Base-by-base conservation (phyloP, 192 early-diverging fungal species). In the Backusella liffmaniae region DNA sequence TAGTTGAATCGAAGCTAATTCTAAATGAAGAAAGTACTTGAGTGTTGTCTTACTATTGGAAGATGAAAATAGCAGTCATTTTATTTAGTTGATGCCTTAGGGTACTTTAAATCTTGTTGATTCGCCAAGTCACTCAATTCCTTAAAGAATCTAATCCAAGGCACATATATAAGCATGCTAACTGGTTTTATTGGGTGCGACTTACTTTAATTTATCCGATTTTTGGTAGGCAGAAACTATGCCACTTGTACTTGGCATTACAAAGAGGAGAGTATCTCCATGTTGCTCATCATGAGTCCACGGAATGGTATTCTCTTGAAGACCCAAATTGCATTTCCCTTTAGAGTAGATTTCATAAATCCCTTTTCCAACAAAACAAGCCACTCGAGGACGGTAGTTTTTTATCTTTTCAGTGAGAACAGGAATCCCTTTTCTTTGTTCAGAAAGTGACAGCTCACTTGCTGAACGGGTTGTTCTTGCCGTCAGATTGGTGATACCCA, bases 211-310 rank as follows among this genome's bases (percentile, higher is more conserved):
- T 79, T 94, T 94, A 10, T 90, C 91, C 9, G 83, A 51, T 72
- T 84, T 90, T 67, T 84, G 83, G 79, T 92, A 94, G 8, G 89
- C 82, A 2, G 86, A 79, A 21, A 91, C 90, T 10, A 90, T 74
- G 30, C 91, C 92, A 78, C 91, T 92, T 0, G 92, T 93, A 18
- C 90, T 91, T 18, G 92, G 92, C 87, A 93, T 76, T 18, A 67
- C 75, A 66, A 77, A 78, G 0, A 80, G 4, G 0, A 73, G 49
- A 39, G 82, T 74, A 10, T 46, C 72, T 37, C 79, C 76, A 62
- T 62, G 9, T 10, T 49, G 46, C 5, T 53, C 23, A 4, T 62
- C 42, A 18, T 76, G 29, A 13, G 77, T 46, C 76, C 66, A 79
- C 37, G 70, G 75, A 39, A 74, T 81, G 36, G 44, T 77, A 34